Percentiles rank a stretch among this genome's conserved stretches.
Conservation (phyloP, 2,329 filamentous ascomycete genomes). For the Tetracladium maxilliforme region DNA sequence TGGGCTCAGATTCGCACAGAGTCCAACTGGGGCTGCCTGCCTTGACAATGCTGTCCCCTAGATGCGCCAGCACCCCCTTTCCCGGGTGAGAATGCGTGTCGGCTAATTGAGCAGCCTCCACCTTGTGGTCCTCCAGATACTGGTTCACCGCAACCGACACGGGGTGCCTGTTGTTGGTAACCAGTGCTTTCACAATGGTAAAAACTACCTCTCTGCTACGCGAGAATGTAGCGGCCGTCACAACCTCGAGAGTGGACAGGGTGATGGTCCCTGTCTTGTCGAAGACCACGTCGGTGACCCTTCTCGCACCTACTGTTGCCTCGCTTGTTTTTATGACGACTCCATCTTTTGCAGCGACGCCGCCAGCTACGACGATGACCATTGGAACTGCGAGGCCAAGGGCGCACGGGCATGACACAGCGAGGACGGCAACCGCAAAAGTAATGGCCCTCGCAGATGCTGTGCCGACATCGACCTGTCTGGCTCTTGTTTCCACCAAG, state of each 20-base stretch:
- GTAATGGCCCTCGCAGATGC: constrained; percentile 46
- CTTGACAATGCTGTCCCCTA: constrained; percentile 13
- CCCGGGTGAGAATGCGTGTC: constrained; percentile 26
- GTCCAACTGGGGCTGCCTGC: constrained; percentile 33
- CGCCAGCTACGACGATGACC: constrained; percentile 56
- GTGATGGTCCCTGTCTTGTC: constrained; percentile 70
- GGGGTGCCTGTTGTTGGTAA: too few species aligned
- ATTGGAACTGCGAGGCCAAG: constrained; percentile 65
- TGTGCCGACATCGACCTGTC: constrained; percentile 23
- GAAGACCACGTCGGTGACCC: constrained; percentile 51
- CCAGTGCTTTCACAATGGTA: too few species aligned
- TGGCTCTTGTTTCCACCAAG: constrained; percentile 31
- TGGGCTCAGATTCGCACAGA: too few species aligned
- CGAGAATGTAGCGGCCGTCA: constrained; percentile 19
- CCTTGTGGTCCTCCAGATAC: too few species aligned
- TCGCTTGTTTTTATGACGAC: constrained; percentile 55
- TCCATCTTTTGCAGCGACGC: constrained; percentile 45
- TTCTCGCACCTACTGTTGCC: constrained; percentile 45
- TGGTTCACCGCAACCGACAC: too few species aligned
- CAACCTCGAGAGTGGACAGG: constrained; percentile 31
- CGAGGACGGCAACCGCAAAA: constrained; percentile 55
- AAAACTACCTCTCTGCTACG: too few species aligned
- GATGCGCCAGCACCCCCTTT: constrained; percentile 24
- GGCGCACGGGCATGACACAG: constrained; percentile 68
- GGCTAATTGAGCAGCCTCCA: too few species aligned